These are phyloP conservation scores for Tolypocladium tundrense DNA, from an alignment of 2,329 filamentous ascomycete species.

Conservation along the genomic window DNA sequence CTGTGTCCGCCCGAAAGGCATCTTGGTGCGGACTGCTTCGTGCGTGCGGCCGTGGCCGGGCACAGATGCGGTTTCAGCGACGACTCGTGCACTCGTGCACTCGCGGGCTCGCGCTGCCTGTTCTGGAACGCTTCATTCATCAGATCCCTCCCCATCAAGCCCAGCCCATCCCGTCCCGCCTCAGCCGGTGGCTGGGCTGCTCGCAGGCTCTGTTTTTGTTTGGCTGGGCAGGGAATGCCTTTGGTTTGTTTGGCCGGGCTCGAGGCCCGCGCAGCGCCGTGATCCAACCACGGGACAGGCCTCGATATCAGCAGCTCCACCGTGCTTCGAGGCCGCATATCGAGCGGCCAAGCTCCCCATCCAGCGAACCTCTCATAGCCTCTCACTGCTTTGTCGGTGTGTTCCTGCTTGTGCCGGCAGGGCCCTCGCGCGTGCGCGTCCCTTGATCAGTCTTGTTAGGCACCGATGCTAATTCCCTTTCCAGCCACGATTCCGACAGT, in stretches of 20 bases:
- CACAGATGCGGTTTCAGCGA: not conserved
- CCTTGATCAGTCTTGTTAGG: slow-evolving; percentile 4
- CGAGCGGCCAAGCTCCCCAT: slow-evolving; percentile 13
- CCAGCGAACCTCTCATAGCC: slow-evolving; percentile 1
- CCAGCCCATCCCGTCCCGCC: too few species aligned
- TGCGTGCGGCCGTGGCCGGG: not conserved
- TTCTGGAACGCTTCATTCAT: not conserved
- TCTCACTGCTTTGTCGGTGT: slow-evolving; percentile 23
- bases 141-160: not conserved
- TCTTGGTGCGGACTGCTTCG: not conserved
- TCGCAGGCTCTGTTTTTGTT: not conserved
- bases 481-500: not conserved
- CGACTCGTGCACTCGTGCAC: not conserved
- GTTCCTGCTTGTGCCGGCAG: slow-evolving; percentile 11
- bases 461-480: not conserved
- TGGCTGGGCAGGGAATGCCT: not conserved
- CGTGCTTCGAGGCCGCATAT: slow-evolving; percentile 24
- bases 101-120: not conserved
- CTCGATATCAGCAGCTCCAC: slow-evolving; percentile 19
- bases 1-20: not conserved
- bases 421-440: slow-evolving; percentile 9
- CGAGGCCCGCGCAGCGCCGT: slow-evolving; percentile 4
- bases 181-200: not conserved
- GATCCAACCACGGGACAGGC: slow-evolving; percentile 13
- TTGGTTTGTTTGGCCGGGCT: slow-evolving; percentile 5